Evolutionary conservation across 108 stramenopile genomes (phyloP), one percentile per base, ranked within the genome.

Genomic region (Stephanodiscus triporus): DNA sequence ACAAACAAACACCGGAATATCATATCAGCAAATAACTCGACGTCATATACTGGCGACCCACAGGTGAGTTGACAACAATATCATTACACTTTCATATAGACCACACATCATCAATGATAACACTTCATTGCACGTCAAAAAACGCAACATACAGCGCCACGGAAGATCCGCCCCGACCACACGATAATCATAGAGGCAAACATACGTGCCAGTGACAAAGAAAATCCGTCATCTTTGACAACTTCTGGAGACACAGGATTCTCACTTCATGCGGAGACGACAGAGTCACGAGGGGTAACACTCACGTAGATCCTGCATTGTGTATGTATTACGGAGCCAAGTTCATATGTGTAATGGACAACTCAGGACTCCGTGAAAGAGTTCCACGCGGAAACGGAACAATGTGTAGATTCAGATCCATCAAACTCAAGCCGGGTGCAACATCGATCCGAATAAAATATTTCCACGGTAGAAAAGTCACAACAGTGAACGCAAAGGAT

Each of bases 361-460:
- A 73, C 49, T 32, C 49, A 48, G 8, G 34, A 11, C 37, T 64
- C 14, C 38, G 27, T 23, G 48, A 64, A 56, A 50, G 24, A 16
- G 38, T 62, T 19, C 71, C 60, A 64, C 26, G 72, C 50, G 63
- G 72, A 9, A 73, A 73, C 47, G 72, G 65, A 20, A 64, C 72
- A 23, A 9, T 65, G n/a, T 73, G 72, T 38, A 43, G 63, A 17
- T 14, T 73, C 4, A 48, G 63, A 8, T 55, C 49, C 23, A 56
- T 73, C 8, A 73, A 64, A 65, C 22, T 51, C 14, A 34, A 34
- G 32, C 32, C 32, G 32, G 26, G 30, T 34, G 61, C 61, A 47
- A 17, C 63, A 72, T 22, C 19, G 9, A 42, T 40, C 10, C 53
- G 5, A 36, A 43, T 17, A 29, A 64, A 64, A 22, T 50, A 73